Base-by-base conservation (phyloP, 179 eudicot genomes). In the Beta macrorhiza region DNA sequence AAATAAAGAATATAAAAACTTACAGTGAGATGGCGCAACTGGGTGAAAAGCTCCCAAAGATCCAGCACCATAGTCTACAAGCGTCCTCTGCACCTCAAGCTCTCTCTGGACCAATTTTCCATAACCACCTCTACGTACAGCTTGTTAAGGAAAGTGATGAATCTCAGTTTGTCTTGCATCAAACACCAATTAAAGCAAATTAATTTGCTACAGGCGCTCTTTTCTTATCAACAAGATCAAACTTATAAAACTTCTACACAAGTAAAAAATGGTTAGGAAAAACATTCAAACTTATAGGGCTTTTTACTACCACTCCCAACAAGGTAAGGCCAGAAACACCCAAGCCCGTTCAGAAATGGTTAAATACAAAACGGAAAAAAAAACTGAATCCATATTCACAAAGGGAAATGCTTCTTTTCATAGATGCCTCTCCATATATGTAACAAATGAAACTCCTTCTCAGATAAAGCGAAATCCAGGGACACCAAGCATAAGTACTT, bases 41-140 rank as follows among this genome's bases (percentile, higher is more conserved):
- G 94, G 96, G 19, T 87, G 94, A 78, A 93, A 94, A 75, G 94
- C 84, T 25, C 91, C 96, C 83, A 96, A 84, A 32, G 98, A 85
- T 79, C 93, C 95, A 84, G 90, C 79, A 84, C 95, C 97, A 86
- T 96, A 96, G 83, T 96, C 99, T 64, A 96, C 99, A 64, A 96
- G 92, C 69, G 93, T 88, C 82, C 99, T 89, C 81, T 94, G 99
- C 15, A 89, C 94, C 88, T 96, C 99, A 83, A 96, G 86, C 83
- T 96, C 99, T 83, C 81, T 91, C 83, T 96, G 99, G 69, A 96
- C 99, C 87, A 96, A 85, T 82, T 96, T 93, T 78, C 99, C 99
- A 85, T 96, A 96, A 83, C 99, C 99, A 83, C 99, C 99, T 91
- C 99, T 93, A 83, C 98, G 99, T 96, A 78, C 67, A 75, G 82